Base-by-base conservation (phyloP, 2,329 filamentous ascomycete species). In the Lachnellula hyalina region DNA sequence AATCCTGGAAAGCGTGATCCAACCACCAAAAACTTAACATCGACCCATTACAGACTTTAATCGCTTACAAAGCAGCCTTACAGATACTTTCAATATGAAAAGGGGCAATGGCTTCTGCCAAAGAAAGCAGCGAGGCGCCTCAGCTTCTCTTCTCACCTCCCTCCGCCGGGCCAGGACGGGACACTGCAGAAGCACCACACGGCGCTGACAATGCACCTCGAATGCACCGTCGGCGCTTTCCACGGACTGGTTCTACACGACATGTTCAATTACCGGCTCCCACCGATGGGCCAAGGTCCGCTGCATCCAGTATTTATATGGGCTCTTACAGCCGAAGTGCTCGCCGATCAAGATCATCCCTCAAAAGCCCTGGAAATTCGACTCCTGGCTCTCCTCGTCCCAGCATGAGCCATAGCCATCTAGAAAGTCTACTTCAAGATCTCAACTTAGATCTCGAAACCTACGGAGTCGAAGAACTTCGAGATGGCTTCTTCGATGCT, bases 401-500 rank as follows among this genome's bases (percentile, higher is more conserved):
- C 8, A 62, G 67, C 55, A 62, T 65, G 44, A 69, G 64, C 55
- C 66, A 70, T 28, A 58, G 54, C 19, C 66, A 67, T 35, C 57
- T 72, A 4, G 63, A 67, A 28, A 60, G 57, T 49, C 58, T 71
- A 7, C 53, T 72, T 1, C 65, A 67, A 41, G 65, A 70, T 55
- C 55, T 69, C 7, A 61, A 73, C 40, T 55, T 68, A 40, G 67
- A 72, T 40, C 61, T 74, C 15, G 70, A 75, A 47, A 71, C 71
- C n/a, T 75, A 74, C 61, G 72, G 72, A 5, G 65, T 75, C 4
- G 70, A 74, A 53, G 73, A 75, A 56, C 58, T 69, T 28, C 67
- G 73, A 53, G 73, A 75, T 65, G 73, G 73, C 2, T 74, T 75
- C 56, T 75, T 75, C 53, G 73, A 75, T 64, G 71, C 70, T 5